Evolutionary conservation across 2,329 filamentous ascomycete genomes (phyloP).

Genomic region (Trichophyton rubrum): DNA sequence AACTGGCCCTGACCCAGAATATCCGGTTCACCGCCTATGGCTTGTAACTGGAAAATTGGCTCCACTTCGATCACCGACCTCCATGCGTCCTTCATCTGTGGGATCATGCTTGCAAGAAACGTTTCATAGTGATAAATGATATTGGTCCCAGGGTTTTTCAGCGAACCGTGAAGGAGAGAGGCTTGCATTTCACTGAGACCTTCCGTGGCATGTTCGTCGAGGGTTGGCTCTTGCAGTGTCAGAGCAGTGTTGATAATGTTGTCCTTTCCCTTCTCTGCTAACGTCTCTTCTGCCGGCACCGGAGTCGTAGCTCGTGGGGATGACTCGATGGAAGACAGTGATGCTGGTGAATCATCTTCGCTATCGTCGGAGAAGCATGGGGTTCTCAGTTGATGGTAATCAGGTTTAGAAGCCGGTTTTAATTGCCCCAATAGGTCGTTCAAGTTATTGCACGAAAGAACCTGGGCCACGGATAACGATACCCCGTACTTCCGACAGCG

Average conservation of each 20-base stretch:
- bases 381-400: background rate
- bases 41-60: background rate
- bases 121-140: background rate
- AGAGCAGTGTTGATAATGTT: background rate
- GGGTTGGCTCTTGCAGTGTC: background rate
- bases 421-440: background rate
- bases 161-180: background rate
- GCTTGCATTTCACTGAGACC: conserved; percentile 1
- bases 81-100: conserved; percentile 1
- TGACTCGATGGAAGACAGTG: background rate
- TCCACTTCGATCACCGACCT: background rate
- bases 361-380: background rate
- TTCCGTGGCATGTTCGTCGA: background rate
- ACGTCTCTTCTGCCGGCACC: background rate
- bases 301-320: background rate
- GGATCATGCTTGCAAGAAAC: background rate
- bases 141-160: background rate
- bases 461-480: background rate
- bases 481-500: background rate
- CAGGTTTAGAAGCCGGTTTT: background rate
- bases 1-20: background rate
- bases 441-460: background rate
- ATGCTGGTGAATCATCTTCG: background rate
- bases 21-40: too few species aligned
- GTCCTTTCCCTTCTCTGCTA: background rate